phyloP scores from a whole-genome alignment of 2,329 filamentous ascomycete species.

The Cytospora piceae region DNA sequence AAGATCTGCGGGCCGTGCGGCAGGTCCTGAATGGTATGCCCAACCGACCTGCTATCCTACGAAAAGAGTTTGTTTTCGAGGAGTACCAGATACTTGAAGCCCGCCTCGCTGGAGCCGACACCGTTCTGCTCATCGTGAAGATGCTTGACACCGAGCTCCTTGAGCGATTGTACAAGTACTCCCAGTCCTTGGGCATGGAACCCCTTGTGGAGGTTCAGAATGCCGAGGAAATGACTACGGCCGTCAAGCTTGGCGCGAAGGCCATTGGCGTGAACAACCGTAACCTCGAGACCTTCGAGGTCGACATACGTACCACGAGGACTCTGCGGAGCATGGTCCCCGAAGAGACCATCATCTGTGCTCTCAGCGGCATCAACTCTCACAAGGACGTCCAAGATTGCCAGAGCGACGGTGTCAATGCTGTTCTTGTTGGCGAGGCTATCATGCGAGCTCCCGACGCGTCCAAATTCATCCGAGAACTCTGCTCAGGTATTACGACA shows the following conservation, averaged over 20 bases:
- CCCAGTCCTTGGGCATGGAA: conserved; percentile 90
- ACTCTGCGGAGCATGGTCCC: conserved; percentile 86
- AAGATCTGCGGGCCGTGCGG: conserved; percentile 85
- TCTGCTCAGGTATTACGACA: conserved; percentile 66
- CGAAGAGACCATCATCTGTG: conserved; percentile 84
- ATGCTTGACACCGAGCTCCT: conserved; percentile 84
- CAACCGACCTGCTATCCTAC: conserved; percentile 86
- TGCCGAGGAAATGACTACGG: conserved; percentile 86
- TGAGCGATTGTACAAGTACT: conserved; percentile 83
- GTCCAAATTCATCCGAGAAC: conserved; percentile 77
- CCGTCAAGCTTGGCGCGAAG: conserved; percentile 82
- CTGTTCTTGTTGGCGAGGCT: conserved; percentile 91
- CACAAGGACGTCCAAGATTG: conserved; percentile 88
- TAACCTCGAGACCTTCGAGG: conserved; percentile 94
- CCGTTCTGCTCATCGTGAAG: conserved; percentile 94
- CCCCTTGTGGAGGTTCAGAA: conserved; percentile 97
- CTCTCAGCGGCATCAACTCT: conserved; percentile 89
- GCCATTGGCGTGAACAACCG: conserved; percentile 98
- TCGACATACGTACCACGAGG: conserved; percentile 90
- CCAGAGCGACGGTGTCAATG: conserved; percentile 85
- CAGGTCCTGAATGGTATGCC: conserved; percentile 89
- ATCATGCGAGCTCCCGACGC: conserved; percentile 91
- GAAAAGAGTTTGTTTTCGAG: conserved; percentile 97
- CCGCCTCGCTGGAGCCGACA: conserved; percentile 89
- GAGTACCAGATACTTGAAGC: conserved; percentile 98